phyloP scores from a whole-genome alignment of 2,329 filamentous ascomycete genomes.

The Colletotrichum navitas region DNA sequence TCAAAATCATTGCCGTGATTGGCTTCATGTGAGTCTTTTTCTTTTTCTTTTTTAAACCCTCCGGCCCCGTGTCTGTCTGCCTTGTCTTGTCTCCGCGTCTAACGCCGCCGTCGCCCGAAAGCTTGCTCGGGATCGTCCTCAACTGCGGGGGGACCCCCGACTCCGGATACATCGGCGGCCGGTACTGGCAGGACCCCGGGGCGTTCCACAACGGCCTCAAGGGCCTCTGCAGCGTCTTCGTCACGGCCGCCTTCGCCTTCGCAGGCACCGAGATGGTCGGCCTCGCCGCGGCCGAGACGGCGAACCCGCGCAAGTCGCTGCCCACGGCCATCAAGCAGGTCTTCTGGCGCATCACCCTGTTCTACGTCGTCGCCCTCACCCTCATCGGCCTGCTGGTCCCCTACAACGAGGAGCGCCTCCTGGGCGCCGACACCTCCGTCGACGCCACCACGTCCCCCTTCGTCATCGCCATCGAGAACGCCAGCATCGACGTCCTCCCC shows the following conservation, averaged over 20 bases:
- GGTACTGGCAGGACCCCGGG: slow-evolving; percentile 83
- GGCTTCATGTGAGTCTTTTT: slow-evolving; percentile 82
- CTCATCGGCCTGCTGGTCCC: slow-evolving; percentile 87
- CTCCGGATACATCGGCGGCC: slow-evolving; percentile 83
- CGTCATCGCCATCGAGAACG: slow-evolving; percentile 90
- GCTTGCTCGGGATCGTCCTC: slow-evolving; percentile 86
- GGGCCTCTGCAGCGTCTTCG: slow-evolving; percentile 82
- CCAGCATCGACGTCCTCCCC: slow-evolving; percentile 83
- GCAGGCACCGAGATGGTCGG: slow-evolving; percentile 82
- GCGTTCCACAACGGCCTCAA: slow-evolving; percentile 88
- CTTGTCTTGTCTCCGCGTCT: slow-evolving; percentile 21
- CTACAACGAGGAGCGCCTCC: slow-evolving; percentile 74
- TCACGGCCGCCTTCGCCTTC: slow-evolving; percentile 82
- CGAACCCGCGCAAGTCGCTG: slow-evolving; percentile 83
- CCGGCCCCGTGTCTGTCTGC: not conserved
- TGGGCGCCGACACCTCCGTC: slow-evolving; percentile 63
- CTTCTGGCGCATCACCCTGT: slow-evolving; percentile 92
- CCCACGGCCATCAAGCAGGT: slow-evolving; percentile 93
- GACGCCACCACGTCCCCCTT: slow-evolving; percentile 85
- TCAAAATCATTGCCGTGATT: slow-evolving; percentile 89
- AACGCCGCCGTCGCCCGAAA: slow-evolving; percentile 52
- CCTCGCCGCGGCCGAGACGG: slow-evolving; percentile 81
- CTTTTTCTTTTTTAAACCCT: too few species aligned
- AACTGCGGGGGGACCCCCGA: slow-evolving; percentile 83
- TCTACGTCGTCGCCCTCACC: slow-evolving; percentile 87